Conservation (phyloP, 1,139 yeast species). For the Blastobotrys proliferans region DNA sequence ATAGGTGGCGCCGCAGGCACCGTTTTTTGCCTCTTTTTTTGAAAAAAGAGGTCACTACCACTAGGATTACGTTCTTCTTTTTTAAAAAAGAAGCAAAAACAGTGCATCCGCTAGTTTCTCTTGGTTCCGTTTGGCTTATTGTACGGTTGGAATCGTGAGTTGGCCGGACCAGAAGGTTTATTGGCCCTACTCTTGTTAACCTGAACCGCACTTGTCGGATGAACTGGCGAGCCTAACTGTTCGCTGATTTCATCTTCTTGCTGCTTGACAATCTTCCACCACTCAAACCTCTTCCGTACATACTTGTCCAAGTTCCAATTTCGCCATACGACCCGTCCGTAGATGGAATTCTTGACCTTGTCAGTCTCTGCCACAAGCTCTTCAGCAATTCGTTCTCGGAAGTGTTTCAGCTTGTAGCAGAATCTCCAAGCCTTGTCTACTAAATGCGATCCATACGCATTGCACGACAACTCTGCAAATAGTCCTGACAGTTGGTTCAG, state of each 20-base stretch:
- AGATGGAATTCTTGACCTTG: conserved; percentile 73
- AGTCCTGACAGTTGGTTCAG: conserved; percentile 57
- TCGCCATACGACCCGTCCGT: conserved; percentile 92
- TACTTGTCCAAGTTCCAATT: conserved; percentile 87
- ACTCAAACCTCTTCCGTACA: conserved; percentile 69
- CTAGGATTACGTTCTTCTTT: conserved; percentile 6
- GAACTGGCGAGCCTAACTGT: background rate
- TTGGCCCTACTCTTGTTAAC: background rate
- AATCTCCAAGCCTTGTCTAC: conserved; percentile 82
- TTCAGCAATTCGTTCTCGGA: conserved; percentile 80
- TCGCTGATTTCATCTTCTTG: conserved; percentile 47
- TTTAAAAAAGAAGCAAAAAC: background rate
- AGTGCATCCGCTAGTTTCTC: too few relatives aligned
- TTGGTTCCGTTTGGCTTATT: background rate
- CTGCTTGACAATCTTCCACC: conserved; percentile 72
- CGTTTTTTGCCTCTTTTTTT: conserved; percentile 3
- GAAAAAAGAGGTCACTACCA: too few relatives aligned
- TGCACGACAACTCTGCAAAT: conserved; percentile 59
- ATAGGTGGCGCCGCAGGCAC: too few relatives aligned
- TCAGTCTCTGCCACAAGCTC: conserved; percentile 59
- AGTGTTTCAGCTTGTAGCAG: conserved; percentile 71
- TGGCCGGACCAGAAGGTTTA: background rate
- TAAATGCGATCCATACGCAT: conserved; percentile 89
- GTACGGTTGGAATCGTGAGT: background rate
- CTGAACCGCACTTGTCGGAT: conserved; percentile 9